These are phyloP conservation scores for Yarrowia hollandica DNA, from an alignment of 805 yeast genomes.

Conservation along the genomic window DNA sequence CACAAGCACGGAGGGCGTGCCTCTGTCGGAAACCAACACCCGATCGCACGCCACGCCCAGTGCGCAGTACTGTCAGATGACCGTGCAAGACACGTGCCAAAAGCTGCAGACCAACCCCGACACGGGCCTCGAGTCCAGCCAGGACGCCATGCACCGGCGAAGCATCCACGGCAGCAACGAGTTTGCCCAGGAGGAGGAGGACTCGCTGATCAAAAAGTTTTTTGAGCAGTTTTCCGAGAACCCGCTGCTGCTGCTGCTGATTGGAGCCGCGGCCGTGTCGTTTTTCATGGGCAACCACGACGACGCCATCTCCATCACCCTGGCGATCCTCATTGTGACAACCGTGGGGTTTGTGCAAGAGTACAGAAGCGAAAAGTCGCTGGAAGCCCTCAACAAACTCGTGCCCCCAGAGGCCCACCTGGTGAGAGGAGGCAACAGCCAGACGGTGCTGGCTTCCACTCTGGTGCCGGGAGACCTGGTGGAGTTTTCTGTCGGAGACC, in stretches of 20 bases:
- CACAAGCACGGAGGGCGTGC: constrained; percentile 28
- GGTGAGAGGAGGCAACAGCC: constrained; percentile 75
- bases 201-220: constrained; percentile 67
- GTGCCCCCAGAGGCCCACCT: constrained; percentile 97
- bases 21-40: constrained; percentile 25
- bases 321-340: constrained; percentile 91
- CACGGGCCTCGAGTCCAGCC: constrained; percentile 64
- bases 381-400: constrained; percentile 86
- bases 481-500: constrained; percentile 85
- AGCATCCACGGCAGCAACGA: constrained; percentile 81
- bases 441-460: constrained; percentile 78
- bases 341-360: constrained; percentile 98
- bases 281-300: constrained; percentile 94
- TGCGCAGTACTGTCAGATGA: constrained; percentile 57
- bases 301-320: constrained; percentile 90
- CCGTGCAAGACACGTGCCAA: constrained; percentile 64
- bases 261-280: constrained; percentile 85
- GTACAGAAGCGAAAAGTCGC: constrained; percentile 89
- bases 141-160: constrained; percentile 72
- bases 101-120: constrained; percentile 61
- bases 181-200: constrained; percentile 73
- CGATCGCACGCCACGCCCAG: constrained; percentile 52
- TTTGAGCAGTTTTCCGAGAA: constrained; percentile 81
- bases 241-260: constrained; percentile 82
- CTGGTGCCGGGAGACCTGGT: constrained; percentile 97